These are phyloP conservation scores for Metschnikowia lunata DNA, from an alignment of 805 yeast genomes.

Conservation along the genomic window DNA sequence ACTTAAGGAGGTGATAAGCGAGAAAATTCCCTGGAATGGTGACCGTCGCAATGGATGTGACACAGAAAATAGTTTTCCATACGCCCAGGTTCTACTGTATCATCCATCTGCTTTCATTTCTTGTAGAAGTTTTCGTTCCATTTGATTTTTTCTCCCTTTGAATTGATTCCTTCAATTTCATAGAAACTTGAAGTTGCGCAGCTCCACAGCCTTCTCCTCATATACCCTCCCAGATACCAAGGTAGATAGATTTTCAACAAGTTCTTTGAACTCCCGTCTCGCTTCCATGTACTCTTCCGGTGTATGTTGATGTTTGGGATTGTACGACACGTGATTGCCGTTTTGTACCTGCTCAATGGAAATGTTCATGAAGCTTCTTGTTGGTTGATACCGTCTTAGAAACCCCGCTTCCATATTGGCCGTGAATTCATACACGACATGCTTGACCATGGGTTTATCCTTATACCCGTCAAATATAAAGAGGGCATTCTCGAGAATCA, in stretches of 20 bases:
- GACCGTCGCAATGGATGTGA: too few relatives aligned
- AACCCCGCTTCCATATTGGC: not conserved
- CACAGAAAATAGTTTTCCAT: too few relatives aligned
- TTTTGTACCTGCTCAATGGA: conserved; percentile 6
- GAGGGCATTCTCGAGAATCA: conserved; percentile 19
- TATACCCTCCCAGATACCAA: not conserved
- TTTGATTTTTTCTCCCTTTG: too few relatives aligned
- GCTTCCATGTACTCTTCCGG: conserved; percentile 3
- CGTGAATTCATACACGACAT: conserved; percentile 7
- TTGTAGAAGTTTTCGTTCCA: too few relatives aligned
- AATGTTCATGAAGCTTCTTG: conserved; percentile 2
- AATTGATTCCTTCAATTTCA: too few relatives aligned
- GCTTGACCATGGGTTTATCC: conserved; percentile 20
- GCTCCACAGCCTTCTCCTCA: conserved; percentile 1
- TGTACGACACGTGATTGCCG: conserved; percentile 1
- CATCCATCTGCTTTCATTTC: too few relatives aligned
- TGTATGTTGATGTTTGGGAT: conserved; percentile 11
- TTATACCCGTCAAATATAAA: conserved; percentile 32
- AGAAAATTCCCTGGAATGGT: too few relatives aligned
- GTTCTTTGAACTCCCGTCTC: not conserved
- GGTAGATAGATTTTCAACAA: not conserved
- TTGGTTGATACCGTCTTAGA: not conserved
- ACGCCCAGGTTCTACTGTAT: too few relatives aligned
- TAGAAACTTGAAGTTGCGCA: conserved; percentile 1
- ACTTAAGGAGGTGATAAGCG: too few relatives aligned